Conservation (phyloP, 371 early-diverging fungal species). For the Lichtheimia ramosa region DNA sequence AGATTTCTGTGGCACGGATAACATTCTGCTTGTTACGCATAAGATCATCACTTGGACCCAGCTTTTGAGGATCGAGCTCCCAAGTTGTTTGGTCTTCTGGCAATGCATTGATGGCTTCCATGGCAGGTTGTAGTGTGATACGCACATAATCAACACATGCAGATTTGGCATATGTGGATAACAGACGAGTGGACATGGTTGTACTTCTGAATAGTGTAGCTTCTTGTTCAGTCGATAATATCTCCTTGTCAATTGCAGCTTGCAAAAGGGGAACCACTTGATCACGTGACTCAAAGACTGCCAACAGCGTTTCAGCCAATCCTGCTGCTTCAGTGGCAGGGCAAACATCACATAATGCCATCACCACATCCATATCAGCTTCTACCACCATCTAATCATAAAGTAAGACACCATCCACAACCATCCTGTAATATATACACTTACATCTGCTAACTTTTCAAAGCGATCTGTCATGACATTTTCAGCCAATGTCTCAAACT, state of each 20-base stretch:
- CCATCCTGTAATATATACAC: conserved; percentile 7
- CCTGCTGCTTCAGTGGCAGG: conserved; percentile 82
- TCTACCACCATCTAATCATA: conserved; percentile 55
- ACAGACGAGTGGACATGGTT: conserved; percentile 83
- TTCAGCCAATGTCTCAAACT: conserved; percentile 81
- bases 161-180: conserved; percentile 76
- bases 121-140: conserved; percentile 72
- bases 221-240: conserved; percentile 76
- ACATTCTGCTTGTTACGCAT: conserved; percentile 76
- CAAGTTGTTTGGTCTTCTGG: conserved; percentile 54
- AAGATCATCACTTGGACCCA: conserved; percentile 62
- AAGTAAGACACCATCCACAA: conserved; percentile 57
- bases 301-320: conserved; percentile 71
- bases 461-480: conserved; percentile 70
- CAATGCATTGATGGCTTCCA: conserved; percentile 55
- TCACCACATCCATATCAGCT: conserved; percentile 71
- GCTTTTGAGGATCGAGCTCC: conserved; percentile 83
- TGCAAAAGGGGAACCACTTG: conserved; percentile 70
- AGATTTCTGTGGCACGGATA: conserved; percentile 67
- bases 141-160: conserved; percentile 82
- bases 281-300: conserved; percentile 76
- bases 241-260: conserved; percentile 79
- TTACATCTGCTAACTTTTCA: conserved; percentile 71
- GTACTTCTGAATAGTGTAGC: conserved; percentile 90
- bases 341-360: conserved; percentile 86